These are phyloP conservation scores for Leishmania major DNA, from an alignment of 208 protist genomes.

Conservation along the genomic window DNA sequence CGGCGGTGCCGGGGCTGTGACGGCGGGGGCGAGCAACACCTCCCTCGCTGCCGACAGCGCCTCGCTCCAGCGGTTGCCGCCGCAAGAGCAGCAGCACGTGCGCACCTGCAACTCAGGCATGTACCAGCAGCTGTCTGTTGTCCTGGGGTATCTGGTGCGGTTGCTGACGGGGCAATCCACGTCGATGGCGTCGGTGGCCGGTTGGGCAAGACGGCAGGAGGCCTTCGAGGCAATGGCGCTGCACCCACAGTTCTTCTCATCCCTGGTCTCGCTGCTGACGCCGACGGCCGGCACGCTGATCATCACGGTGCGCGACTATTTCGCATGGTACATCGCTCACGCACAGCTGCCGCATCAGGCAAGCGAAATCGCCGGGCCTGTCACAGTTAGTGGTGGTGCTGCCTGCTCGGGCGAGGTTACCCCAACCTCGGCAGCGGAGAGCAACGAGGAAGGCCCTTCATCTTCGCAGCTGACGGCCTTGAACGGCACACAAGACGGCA, in stretches of 20 bases:
- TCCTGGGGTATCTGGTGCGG: slow-evolving; percentile 67
- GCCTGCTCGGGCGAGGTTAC: background rate
- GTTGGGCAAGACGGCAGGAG: slow-evolving; percentile 21
- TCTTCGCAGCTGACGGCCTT: background rate
- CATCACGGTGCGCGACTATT: slow-evolving; percentile 72
- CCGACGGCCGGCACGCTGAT: slow-evolving; percentile 64
- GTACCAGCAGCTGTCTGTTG: slow-evolving; percentile 83
- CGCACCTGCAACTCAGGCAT: slow-evolving; percentile 81
- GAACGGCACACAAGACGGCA: slow-evolving; percentile 1
- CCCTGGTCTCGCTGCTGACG: slow-evolving; percentile 67
- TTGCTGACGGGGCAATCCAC: slow-evolving; percentile 32
- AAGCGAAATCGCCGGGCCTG: too few species aligned
- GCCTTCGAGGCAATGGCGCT: slow-evolving; percentile 49
- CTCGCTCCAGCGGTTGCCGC: slow-evolving; percentile 55
- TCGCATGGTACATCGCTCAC: slow-evolving; percentile 73
- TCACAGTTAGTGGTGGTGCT: background rate
- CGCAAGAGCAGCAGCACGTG: slow-evolving; percentile 86
- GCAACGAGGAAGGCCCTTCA: background rate
- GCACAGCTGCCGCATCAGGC: slow-evolving; percentile 1
- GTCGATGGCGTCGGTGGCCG: background rate
- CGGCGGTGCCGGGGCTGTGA: background rate
- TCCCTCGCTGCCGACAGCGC: slow-evolving; percentile 30
- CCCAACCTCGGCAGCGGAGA: background rate
- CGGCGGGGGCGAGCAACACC: slow-evolving; percentile 1
- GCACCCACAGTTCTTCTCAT: slow-evolving; percentile 60